Evolutionary conservation across 768 basidiomycete species (phyloP), one percentile per base, ranked within the genome.

Genomic region (Serendipita vermifera): DNA sequence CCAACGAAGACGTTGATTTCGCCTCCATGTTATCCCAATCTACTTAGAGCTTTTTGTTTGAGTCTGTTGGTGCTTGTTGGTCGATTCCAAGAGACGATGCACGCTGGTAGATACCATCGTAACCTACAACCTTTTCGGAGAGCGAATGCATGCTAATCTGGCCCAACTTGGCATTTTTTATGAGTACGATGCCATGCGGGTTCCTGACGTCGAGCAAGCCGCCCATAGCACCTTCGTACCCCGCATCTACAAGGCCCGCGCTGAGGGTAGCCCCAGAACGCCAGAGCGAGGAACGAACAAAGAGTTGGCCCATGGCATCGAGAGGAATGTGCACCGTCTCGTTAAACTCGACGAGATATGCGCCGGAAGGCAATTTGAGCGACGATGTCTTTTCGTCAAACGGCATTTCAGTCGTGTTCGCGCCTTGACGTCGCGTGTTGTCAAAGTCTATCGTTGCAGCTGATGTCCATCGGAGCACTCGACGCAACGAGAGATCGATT

Each of bases 271-370:
- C 60, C 6, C 62, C 60, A 5, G 60, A 61, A 9, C 62, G 56
- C n/a, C 51, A 63, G 17, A 61, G 58, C n/a, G 62, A 63, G 48
- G 59, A 59, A 15, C 60, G 56, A 5, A 58, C 60, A 46, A 59
- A 61, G 5, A 63, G 38, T 51, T 55, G 46, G 38, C 62, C 62
- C 54, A 63, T 59, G 4, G 46, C 55, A 48, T 61, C 61, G 33
- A 58, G 27, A 33, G 62, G 62, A 0, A 48, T 56, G 56, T 38
- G 31, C 36, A 63, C 55, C 26, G 51, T 61, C 39, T 63, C 62
- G 55, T 63, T 63, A 55, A 63, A 63, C 36, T 63, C 60, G 40
- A 63, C 58, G 20, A 63, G 60, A 46, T 63, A 63, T 13, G 58
- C 57, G 3, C 60, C 62, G 20, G 40, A 56, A 22, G 15, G 22